Evolutionary conservation across 495 filamentous ascomycete genomes (phyloP).

Genomic region (Neurospora tetraspora): DNA sequence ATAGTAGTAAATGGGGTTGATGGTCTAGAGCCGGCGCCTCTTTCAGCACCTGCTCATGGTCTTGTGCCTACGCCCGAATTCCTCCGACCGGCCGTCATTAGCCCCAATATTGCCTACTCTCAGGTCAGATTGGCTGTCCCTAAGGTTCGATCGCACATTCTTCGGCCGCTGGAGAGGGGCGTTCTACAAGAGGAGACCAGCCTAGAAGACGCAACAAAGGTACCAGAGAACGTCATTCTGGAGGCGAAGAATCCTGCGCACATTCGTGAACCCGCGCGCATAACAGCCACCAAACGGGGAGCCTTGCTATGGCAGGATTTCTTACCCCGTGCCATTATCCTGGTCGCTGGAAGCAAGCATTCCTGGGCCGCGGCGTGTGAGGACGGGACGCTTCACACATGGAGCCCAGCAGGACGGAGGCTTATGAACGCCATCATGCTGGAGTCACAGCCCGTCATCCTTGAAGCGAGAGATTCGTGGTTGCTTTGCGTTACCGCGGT

Average conservation of each 20-base stretch:
- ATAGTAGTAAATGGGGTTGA: constrained; percentile 69
- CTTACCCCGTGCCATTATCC: constrained; percentile 68
- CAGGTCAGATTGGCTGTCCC: constrained; percentile 87
- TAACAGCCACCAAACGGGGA: constrained; percentile 76
- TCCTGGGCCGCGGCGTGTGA: constrained; percentile 93
- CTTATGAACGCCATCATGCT: constrained; percentile 73
- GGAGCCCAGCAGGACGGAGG: constrained; percentile 89
- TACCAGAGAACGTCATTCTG: constrained; percentile 44
- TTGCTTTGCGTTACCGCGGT: constrained; percentile 79
- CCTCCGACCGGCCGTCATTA: constrained; percentile 77
- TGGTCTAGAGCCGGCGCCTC: constrained; percentile 58
- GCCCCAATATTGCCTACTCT: constrained; percentile 66
- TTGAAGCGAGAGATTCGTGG: constrained; percentile 84
- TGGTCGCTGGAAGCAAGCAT: constrained; percentile 77
- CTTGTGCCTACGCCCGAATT: constrained; percentile 71
- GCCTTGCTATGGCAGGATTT: constrained; percentile 88
- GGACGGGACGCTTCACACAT: constrained; percentile 85
- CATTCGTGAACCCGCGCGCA: constrained; percentile 68
- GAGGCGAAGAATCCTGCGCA: constrained; percentile 44
- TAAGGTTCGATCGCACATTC: constrained; percentile 70
- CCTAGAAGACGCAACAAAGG: constrained; percentile 50
- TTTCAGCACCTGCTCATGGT: constrained; percentile 43
- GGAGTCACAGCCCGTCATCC: constrained; percentile 86
- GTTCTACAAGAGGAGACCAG: constrained; percentile 33
- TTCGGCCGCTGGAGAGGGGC: constrained; percentile 51